phyloP scores from a whole-genome alignment of 768 basidiomycete species.

The Russula sp. region DNA sequence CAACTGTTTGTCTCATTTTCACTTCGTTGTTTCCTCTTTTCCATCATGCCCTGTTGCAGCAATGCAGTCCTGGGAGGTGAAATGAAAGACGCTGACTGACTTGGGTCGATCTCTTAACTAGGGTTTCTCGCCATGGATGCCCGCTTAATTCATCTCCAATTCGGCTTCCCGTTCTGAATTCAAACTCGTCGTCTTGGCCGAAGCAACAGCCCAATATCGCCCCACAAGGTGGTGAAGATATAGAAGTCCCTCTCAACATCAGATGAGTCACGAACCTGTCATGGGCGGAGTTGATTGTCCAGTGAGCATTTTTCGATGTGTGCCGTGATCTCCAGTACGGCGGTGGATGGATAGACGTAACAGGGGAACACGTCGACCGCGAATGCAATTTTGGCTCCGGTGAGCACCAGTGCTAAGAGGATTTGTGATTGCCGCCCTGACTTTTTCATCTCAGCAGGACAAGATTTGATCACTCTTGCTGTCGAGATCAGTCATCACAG shows the following conservation, averaged over 20 bases:
- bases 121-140: constrained; percentile 77
- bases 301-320: constrained; percentile 53
- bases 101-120: constrained; percentile 87
- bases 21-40: neutral
- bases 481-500: constrained; percentile 32
- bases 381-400: constrained; percentile 91
- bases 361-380: constrained; percentile 71
- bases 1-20: constrained; percentile 51
- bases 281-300: constrained; percentile 78
- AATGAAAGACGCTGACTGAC: constrained; percentile 71
- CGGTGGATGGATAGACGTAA: constrained; percentile 80
- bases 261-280: constrained; percentile 89
- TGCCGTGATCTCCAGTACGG: constrained; percentile 81
- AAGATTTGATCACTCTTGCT: constrained; percentile 79
- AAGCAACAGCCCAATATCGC: constrained; percentile 66
- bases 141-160: constrained; percentile 80
- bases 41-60: constrained; percentile 41
- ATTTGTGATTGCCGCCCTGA: neutral
- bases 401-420: constrained; percentile 41
- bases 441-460: constrained; percentile 48
- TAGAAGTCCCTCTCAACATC: constrained; percentile 80
- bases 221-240: constrained; percentile 77
- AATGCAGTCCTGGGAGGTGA: constrained; percentile 45
- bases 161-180: constrained; percentile 56
- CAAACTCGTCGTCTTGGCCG: constrained; percentile 70